phyloP scores from a whole-genome alignment of 2,329 filamentous ascomycete species.

The Colletotrichum destructivum region DNA sequence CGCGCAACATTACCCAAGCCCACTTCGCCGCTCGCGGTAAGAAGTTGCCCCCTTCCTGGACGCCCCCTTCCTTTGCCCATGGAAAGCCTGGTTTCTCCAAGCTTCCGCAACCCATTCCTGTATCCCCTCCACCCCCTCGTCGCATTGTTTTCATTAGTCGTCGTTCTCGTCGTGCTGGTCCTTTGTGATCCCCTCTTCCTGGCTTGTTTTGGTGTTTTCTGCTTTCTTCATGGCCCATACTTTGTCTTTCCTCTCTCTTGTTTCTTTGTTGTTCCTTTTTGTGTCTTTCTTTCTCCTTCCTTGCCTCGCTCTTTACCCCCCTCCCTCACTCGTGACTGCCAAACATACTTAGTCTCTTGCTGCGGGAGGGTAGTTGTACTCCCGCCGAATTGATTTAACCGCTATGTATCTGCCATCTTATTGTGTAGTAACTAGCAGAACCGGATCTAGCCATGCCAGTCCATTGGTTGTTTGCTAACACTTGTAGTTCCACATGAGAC shows the following conservation, averaged over 20 bases:
- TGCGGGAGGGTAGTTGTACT: slow-evolving; percentile 20
- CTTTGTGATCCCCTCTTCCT: neutral
- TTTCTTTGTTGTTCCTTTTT: neutral
- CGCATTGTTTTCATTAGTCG: slow-evolving; percentile 3
- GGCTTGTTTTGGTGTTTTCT: neutral
- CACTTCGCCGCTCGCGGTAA: slow-evolving; percentile 9
- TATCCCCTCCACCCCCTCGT: neutral
- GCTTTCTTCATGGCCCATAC: neutral
- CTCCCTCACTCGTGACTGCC: neutral
- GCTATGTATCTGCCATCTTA: neutral
- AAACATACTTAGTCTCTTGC: neutral
- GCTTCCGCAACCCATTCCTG: neutral
- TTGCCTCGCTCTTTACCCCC: neutral
- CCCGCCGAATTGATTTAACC: neutral
- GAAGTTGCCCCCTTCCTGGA: slow-evolving; percentile 7
- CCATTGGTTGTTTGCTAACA: neutral
- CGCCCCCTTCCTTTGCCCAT: slow-evolving; percentile 5
- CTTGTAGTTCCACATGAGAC: neutral
- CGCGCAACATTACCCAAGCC: neutral
- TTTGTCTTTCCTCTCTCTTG: neutral
- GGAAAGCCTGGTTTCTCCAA: slow-evolving; percentile 3
- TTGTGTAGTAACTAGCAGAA: neutral
- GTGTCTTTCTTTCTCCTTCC: neutral
- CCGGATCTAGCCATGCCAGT: neutral
- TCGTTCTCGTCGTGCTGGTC: slow-evolving; percentile 7